Percentiles rank a stretch among this genome's conserved stretches.
phyloP scores from a whole-genome alignment of 805 yeast genomes.

The Brettanomyces custersianus region DNA sequence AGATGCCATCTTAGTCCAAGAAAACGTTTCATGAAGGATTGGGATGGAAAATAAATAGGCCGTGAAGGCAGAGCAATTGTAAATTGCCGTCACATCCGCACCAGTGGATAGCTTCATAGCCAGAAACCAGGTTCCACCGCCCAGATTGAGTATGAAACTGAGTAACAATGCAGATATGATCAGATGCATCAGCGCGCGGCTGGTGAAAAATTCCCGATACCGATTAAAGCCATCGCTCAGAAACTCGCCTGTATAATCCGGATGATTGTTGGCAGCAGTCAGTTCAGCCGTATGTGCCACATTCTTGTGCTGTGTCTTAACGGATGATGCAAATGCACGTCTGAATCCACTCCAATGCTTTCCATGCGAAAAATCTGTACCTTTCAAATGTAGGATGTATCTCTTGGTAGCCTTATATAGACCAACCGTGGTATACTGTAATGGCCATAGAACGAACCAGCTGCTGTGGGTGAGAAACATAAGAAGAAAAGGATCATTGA shows the following conservation, averaged over 20 bases:
- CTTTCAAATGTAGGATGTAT: conserved; percentile 11
- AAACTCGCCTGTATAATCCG: conserved; percentile 24
- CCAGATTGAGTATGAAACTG: conserved; percentile 54
- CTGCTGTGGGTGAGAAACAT: conserved; percentile 68
- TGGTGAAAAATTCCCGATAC: conserved; percentile 26
- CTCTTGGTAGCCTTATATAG: conserved; percentile 32
- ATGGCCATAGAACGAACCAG: conserved; percentile 68
- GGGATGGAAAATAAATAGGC: conserved; percentile 82
- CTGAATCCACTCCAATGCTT: conserved; percentile 25
- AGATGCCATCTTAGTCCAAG: conserved; percentile 53
- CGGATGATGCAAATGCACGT: conserved; percentile 26
- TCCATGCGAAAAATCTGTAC: conserved; percentile 12
- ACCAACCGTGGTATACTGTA: conserved; percentile 47
- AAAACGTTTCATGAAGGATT: conserved; percentile 55
- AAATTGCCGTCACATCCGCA: conserved; percentile 81
- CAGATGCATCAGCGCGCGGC: conserved; percentile 43
- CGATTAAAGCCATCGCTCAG: conserved; percentile 19
- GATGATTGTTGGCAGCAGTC: conserved; percentile 19
- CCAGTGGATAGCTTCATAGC: conserved; percentile 78
- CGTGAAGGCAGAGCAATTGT: conserved; percentile 83
- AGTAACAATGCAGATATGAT: conserved; percentile 33
- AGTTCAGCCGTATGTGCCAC: conserved; percentile 29
- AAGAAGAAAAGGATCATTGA: conserved; percentile 61
- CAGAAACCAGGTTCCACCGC: conserved; percentile 81
- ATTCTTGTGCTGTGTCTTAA: conserved; percentile 34